Percentiles rank a stretch among this genome's conserved stretches.
Conservation (phyloP, 192 early-diverging fungal species). For the Gamsiella multidivaricata region DNA sequence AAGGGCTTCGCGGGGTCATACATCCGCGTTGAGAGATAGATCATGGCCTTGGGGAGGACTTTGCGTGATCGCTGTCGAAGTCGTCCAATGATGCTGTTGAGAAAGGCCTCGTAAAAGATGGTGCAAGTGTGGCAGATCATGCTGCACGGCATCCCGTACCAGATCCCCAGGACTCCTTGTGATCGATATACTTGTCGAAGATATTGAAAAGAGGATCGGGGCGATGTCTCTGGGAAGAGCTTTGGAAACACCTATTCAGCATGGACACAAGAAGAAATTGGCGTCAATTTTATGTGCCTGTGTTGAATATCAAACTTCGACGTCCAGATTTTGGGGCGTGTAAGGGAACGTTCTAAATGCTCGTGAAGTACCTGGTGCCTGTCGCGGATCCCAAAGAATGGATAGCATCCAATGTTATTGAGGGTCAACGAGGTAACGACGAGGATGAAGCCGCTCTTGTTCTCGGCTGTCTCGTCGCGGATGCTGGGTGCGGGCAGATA, state of each 20-base stretch:
- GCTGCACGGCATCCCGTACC: conserved; percentile 54
- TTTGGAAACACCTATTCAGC: conserved; percentile 32
- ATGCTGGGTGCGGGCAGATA: conserved; percentile 31
- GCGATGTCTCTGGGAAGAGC: conserved; percentile 46
- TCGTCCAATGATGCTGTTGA: conserved; percentile 46
- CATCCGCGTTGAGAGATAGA: conserved; percentile 39
- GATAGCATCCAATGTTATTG: conserved; percentile 53
- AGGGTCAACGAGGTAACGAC: conserved; percentile 51
- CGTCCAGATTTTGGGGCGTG: no score
- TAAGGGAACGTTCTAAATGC: no score
- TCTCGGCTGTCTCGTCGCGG: conserved; percentile 39
- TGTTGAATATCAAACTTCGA: no score
- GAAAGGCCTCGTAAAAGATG: conserved; percentile 54
- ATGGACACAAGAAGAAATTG: no score
- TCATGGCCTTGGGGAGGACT: conserved; percentile 32
- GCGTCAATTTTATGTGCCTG: no score
- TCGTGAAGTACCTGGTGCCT: conserved; percentile 43
- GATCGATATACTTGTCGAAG: conserved; percentile 41
- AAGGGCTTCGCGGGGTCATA: background rate
- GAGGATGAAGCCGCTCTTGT: conserved; percentile 46
- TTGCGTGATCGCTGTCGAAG: conserved; percentile 41
- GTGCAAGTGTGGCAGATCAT: conserved; percentile 55
- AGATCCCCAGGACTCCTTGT: conserved; percentile 49
- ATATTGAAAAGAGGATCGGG: conserved; percentile 47
- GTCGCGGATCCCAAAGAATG: conserved; percentile 50